These are phyloP conservation scores for Coniochaeta sp. DNA, from an alignment of 2,329 filamentous ascomycete genomes.

Conservation along the genomic window DNA sequence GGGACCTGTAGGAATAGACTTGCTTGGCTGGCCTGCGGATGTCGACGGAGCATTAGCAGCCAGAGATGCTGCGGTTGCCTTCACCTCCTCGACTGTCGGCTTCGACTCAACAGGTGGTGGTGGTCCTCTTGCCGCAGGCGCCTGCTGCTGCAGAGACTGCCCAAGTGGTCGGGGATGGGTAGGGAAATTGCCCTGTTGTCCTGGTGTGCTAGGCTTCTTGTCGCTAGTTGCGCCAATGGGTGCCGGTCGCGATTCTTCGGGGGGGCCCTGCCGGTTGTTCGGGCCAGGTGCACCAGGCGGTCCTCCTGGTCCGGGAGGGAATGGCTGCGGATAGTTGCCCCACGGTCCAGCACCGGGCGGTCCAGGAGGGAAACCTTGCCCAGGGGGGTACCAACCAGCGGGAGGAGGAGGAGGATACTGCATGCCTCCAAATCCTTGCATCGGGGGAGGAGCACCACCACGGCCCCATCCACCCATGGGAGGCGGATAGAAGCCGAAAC, in stretches of 20 bases:
- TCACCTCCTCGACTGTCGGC: conserved; percentile 46
- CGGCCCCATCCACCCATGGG: conserved; percentile 22
- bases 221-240: conserved; percentile 45
- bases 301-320: conserved; percentile 41
- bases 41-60: conserved; percentile 24
- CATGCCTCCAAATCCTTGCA: conserved; percentile 51
- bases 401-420: conserved; percentile 72
- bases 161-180: conserved; percentile 46
- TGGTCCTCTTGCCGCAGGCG: conserved; percentile 36
- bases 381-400: conserved; percentile 66
- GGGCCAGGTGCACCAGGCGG: conserved; percentile 20
- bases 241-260: conserved; percentile 34
- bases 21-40: conserved; percentile 26
- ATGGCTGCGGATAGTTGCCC: conserved; percentile 42
- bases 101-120: conserved; percentile 63
- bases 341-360: conserved; percentile 48
- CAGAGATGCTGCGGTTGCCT: conserved; percentile 47
- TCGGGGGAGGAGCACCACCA: conserved; percentile 15
- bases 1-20: conserved; percentile 38
- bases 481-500: conserved; percentile 21
- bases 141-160: conserved; percentile 35
- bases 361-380: conserved; percentile 62
- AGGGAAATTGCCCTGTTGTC: conserved; percentile 34
- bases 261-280: conserved; percentile 20
- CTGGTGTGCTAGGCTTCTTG: conserved; percentile 38